A percentile compares a stretch with the other conserved stretches of the same genome.
These are phyloP conservation scores for Ballota nigra DNA, from an alignment of 257 asterid species.

Conservation along the genomic window DNA sequence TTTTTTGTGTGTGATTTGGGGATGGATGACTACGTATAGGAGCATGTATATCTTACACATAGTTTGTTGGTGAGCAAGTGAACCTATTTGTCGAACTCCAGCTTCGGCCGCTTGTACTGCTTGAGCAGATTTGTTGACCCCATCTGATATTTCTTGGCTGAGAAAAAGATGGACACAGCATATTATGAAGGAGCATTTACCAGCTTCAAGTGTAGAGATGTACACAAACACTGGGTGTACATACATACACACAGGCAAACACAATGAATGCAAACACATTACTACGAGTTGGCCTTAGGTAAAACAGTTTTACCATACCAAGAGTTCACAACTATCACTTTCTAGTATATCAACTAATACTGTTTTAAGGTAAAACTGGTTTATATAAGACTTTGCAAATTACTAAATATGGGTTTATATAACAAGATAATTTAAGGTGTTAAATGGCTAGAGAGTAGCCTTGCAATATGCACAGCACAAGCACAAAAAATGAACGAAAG, in stretches of 20 bases:
- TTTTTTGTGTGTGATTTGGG: not conserved
- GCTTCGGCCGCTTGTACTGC: slow-evolving; percentile 95
- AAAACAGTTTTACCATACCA: too few species aligned
- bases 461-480: not conserved
- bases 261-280: too few species aligned
- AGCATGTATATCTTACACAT: slow-evolving; percentile 53
- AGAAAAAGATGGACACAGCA: slow-evolving; percentile 26
- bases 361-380: too few species aligned
- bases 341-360: too few species aligned
- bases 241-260: not conserved
- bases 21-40: not conserved
- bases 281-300: too few species aligned
- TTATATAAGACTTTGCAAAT: not conserved
- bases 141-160: slow-evolving; percentile 90
- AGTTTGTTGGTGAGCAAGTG: slow-evolving; percentile 75
- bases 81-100: slow-evolving; percentile 82
- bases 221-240: not conserved
- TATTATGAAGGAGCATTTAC: not conserved
- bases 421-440: not conserved
- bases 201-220: too few species aligned
- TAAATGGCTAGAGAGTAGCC: not conserved
- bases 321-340: too few species aligned
- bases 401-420: not conserved
- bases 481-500: not conserved
- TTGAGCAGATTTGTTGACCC: slow-evolving; percentile 86